A percentile compares a stretch with the other conserved stretches of the same genome.
Evolutionary conservation across 441 rosid genomes (phyloP).

Genomic region (Pelargonium fulgidum): DNA sequence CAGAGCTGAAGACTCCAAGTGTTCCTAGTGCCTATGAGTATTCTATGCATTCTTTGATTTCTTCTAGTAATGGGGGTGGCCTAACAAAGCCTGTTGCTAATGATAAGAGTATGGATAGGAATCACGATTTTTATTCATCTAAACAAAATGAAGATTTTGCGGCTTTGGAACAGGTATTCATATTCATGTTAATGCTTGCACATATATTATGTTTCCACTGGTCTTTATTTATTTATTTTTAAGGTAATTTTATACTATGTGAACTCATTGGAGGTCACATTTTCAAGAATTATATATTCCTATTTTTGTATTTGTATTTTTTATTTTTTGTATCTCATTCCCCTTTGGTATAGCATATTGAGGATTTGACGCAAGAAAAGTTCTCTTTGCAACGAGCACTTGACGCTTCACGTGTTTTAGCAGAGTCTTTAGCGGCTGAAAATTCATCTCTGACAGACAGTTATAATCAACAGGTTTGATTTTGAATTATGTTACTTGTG

Average conservation of each 20-base stretch:
- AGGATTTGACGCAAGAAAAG: constrained; percentile 87
- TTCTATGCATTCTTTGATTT: constrained; percentile 25
- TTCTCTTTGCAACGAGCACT: constrained; percentile 85
- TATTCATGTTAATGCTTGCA: constrained; percentile 7
- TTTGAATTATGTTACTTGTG: constrained; percentile 12
- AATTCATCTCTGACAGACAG: constrained; percentile 79
- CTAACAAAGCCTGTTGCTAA: constrained; percentile 20
- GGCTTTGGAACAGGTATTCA: constrained; percentile 81
- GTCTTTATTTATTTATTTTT: not conserved
- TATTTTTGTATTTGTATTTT: not conserved
- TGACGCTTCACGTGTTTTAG: constrained; percentile 74
- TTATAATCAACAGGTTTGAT: constrained; percentile 77
- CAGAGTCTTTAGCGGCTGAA: constrained; percentile 85
- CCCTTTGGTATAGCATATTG: constrained; percentile 59
- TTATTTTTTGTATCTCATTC: constrained; percentile 9
- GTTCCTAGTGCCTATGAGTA: constrained; percentile 30
- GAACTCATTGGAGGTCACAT: not conserved
- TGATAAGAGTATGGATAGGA: constrained; percentile 30
- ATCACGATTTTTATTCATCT: constrained; percentile 40
- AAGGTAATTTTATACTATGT: constrained; percentile 7
- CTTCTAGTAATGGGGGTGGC: constrained; percentile 36
- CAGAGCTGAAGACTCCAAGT: constrained; percentile 26
- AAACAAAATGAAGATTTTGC: constrained; percentile 78
- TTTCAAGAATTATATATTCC: not conserved
- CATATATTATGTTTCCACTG: not conserved